Percentiles rank a stretch among this genome's conserved stretches.
phyloP scores from a whole-genome alignment of 352 stramenopile species.

The Aphanomyces astaci region DNA sequence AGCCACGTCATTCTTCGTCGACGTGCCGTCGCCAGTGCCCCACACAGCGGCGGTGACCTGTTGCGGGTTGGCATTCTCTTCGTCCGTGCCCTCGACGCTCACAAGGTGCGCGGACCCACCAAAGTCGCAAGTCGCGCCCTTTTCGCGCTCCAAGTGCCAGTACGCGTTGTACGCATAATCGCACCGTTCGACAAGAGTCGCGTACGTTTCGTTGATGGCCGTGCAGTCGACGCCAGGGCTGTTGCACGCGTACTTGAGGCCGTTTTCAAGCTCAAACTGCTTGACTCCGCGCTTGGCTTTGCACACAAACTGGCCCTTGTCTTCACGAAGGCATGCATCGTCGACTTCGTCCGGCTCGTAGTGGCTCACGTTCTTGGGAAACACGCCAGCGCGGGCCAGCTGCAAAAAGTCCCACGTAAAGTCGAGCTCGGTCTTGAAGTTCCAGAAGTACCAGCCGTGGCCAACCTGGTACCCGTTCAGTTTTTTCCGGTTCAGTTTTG shows the following conservation, averaged over 20 bases:
- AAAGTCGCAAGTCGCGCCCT: slow-evolving; percentile 68
- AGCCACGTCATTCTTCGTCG: background rate
- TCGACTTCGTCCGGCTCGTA: slow-evolving; percentile 59
- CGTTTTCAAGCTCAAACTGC: slow-evolving; percentile 40
- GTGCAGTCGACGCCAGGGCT: slow-evolving; percentile 43
- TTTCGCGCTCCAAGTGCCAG: slow-evolving; percentile 53
- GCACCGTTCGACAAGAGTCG: slow-evolving; percentile 50
- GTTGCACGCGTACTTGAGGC: slow-evolving; percentile 54
- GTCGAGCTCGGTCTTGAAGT: slow-evolving; percentile 90
- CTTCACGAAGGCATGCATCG: slow-evolving; percentile 52
- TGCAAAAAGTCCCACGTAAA: slow-evolving; percentile 87
- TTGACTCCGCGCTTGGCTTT: slow-evolving; percentile 58
- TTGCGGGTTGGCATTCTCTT: slow-evolving; percentile 10
- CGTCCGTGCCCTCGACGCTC: background rate
- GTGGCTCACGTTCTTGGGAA: slow-evolving; percentile 66
- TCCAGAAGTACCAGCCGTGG: slow-evolving; percentile 95
- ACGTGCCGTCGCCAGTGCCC: background rate
- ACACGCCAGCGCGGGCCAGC: slow-evolving; percentile 44
- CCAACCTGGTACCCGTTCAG: slow-evolving; percentile 85
- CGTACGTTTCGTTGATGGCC: slow-evolving; percentile 35
- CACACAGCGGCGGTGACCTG: background rate
- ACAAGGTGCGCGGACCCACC: slow-evolving; percentile 54
- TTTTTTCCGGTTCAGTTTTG: slow-evolving; percentile 85
- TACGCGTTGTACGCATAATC: slow-evolving; percentile 71
- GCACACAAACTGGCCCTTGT: slow-evolving; percentile 68